Base-by-base conservation (phyloP, 306 rosid genomes). In the Dryas alaskensis region DNA sequence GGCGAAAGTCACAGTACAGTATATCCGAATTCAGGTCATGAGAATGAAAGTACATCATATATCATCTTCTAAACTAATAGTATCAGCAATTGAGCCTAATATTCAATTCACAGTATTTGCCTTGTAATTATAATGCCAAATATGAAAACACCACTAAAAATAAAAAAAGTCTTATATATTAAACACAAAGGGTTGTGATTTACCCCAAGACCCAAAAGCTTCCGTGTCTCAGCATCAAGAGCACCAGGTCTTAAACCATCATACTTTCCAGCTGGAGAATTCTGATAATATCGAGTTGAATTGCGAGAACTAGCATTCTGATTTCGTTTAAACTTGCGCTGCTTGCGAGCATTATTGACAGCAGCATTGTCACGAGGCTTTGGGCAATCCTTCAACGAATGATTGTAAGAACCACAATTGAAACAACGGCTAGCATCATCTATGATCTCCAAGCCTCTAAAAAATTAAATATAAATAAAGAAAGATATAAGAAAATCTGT, bases 351-450 rank as follows among this genome's bases (percentile, higher is more conserved):
- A 84, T 65, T 89, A 78, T 79, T 92, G 83, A 94, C 99, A 42
- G 98, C 96, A 60, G 37, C 81, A 43, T 73, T 78, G 77, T 94
- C 81, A 60, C 96, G 92, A 63, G 99, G 99, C 77, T 86, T 83
- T 46, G 81, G 81, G 72, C 99, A 92, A 47, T 88, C 92, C 75
- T 87, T 92, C 81, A 94, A 63, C 37, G 96, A 47, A 54, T 94
- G 99, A 77, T 58, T 89, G 82, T 94, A 94, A 74, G 99, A 92
- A 74, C 97, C 96, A 78, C 99, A 94, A 74, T 94, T 94, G 76
- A 94, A 94, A 81, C 97, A 94, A 70, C 99, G 92, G 77, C 87
- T 84, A 67, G 96, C 96, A 79, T 45, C 83, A 60, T 76, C 95
- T 80, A 94, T 65, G 70, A 92, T 88, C 92, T 86, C 85, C 82